These are phyloP conservation scores for Collariella sp. DNA, from an alignment of 495 filamentous ascomycete genomes.

Conservation along the genomic window DNA sequence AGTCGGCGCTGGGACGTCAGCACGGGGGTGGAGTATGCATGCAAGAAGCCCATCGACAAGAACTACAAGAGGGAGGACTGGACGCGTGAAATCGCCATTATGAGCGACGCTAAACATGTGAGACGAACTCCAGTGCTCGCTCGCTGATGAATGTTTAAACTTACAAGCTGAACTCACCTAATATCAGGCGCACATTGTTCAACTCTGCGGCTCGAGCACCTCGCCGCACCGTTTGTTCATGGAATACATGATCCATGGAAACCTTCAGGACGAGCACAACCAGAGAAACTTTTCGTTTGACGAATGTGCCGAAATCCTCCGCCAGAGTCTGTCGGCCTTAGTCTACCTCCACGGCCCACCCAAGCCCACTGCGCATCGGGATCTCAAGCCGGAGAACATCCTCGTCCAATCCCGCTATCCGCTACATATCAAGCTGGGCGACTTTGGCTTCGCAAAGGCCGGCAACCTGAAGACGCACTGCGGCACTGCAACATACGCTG, in stretches of 20 bases:
- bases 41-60: neutral
- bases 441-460: neutral
- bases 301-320: neutral
- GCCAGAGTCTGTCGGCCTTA: neutral
- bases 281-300: neutral
- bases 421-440: neutral
- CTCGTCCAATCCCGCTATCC: neutral
- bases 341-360: neutral
- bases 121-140: neutral
- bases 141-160: neutral
- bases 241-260: neutral
- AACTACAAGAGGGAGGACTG: neutral
- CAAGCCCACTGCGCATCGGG: neutral
- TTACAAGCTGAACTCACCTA: too few relatives aligned
- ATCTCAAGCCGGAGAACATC: neutral
- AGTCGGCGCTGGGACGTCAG: neutral
- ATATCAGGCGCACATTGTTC: neutral
- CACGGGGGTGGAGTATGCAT: neutral
- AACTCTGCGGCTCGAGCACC: neutral
- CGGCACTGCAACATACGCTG: neutral
- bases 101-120: neutral
- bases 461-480: neutral
- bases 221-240: neutral
- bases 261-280: neutral
- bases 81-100: neutral